Percentiles rank a stretch among this genome's conserved stretches.
Conservation (phyloP, 1,139 yeast genomes). For the Yamadazyma dendronema region DNA sequence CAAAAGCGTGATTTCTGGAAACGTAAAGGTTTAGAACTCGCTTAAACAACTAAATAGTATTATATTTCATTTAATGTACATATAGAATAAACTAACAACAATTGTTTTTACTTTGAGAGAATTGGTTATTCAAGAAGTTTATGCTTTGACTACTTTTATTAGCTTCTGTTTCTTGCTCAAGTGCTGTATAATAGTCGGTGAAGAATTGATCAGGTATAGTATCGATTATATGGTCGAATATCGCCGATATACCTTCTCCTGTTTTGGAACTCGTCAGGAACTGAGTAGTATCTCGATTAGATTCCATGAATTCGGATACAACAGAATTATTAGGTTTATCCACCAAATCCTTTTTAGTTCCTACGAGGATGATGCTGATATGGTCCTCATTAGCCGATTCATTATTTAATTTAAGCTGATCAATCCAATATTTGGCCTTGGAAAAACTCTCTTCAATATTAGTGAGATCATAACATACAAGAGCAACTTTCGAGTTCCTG, state of each 20-base stretch:
- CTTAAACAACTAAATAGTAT: not conserved
- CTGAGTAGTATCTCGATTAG: conserved; percentile 15
- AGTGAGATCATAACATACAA: conserved; percentile 37
- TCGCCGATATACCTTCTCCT: conserved; percentile 40
- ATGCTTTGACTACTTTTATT: not conserved
- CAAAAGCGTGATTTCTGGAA: conserved; percentile 42
- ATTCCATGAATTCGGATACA: conserved; percentile 11
- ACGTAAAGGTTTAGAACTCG: conserved; percentile 41
- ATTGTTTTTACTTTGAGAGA: not conserved
- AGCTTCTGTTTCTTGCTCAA: conserved; percentile 2
- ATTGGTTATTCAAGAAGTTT: conserved; percentile 2
- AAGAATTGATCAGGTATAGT: conserved; percentile 40
- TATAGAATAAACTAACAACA: conserved; percentile 11
- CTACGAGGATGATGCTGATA: conserved; percentile 29
- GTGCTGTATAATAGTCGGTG: conserved; percentile 16
- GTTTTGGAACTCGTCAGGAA: conserved; percentile 48
- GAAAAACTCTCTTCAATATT: conserved; percentile 32
- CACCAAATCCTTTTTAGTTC: conserved; percentile 32
- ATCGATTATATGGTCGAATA: conserved; percentile 43
- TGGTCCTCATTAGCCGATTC: conserved; percentile 17
- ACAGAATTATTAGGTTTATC: conserved; percentile 3
- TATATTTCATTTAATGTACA: conserved; percentile 4
- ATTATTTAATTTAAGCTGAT: conserved; percentile 34
- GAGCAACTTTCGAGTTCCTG: conserved; percentile 44
- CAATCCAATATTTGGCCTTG: conserved; percentile 46